phyloP scores from a whole-genome alignment of 2,329 filamentous ascomycete species.

The Westerdykella ornata region DNA sequence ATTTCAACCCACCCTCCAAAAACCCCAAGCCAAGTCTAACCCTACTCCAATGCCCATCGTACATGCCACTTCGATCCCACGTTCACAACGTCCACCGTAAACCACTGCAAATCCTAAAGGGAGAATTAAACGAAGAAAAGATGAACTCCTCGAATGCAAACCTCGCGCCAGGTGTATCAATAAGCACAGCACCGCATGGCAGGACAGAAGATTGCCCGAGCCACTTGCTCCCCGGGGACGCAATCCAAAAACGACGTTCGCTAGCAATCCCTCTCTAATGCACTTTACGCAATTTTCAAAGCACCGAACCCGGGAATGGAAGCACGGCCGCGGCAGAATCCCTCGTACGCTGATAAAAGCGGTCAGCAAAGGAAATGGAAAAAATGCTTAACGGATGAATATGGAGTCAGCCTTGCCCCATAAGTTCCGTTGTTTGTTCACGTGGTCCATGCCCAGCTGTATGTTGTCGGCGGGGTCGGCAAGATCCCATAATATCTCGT shows the following conservation, averaged over 20 bases:
- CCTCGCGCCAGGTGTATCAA: background rate
- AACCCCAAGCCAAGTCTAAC: background rate
- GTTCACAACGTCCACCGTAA: too few species aligned
- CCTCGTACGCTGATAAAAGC: background rate
- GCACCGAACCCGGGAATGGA: background rate
- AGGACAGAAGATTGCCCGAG: constrained; percentile 1
- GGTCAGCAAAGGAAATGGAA: background rate
- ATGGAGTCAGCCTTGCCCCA: constrained; percentile 57
- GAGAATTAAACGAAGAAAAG: too few species aligned
- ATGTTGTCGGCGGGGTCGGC: constrained; percentile 36
- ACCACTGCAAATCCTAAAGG: too few species aligned
- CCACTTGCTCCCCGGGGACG: background rate
- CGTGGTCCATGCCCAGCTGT: constrained; percentile 52
- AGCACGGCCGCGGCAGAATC: background rate
- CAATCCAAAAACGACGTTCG: background rate
- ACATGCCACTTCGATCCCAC: too few species aligned
- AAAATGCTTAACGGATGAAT: constrained; percentile 48
- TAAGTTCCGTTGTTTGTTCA: constrained; percentile 54
- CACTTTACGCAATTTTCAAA: background rate
- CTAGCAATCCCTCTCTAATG: background rate
- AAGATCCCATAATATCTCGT: constrained; percentile 44
- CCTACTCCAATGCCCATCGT: constrained; percentile 1
- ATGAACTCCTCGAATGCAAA: too few species aligned
- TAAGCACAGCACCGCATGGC: background rate
- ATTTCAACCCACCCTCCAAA: background rate